Evolutionary conservation across 805 yeast species (phyloP).

Genomic region (Metschnikowia continentalis): DNA sequence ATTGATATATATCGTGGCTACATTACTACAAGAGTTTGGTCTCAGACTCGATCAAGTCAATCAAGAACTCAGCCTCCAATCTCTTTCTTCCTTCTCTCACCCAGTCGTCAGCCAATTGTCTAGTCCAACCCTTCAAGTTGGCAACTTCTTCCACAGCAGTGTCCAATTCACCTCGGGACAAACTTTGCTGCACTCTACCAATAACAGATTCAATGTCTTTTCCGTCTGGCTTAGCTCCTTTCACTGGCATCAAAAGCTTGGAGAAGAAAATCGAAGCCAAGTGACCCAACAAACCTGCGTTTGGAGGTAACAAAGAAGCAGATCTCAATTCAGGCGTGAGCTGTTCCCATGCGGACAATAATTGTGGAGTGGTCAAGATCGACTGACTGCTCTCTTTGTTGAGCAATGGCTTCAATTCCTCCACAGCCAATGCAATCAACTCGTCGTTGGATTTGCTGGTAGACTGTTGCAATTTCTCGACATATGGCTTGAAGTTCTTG

Average conservation of each 20-base stretch:
- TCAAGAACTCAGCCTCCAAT: slow-evolving; percentile 79
- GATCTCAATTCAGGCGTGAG: slow-evolving; percentile 83
- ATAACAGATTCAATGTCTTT: slow-evolving; percentile 85
- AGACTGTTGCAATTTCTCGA: slow-evolving; percentile 31
- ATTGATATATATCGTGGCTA: not conserved
- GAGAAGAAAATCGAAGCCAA: slow-evolving; percentile 75
- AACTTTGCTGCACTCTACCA: slow-evolving; percentile 75
- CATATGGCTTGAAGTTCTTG: slow-evolving; percentile 31
- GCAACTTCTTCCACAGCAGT: slow-evolving; percentile 92
- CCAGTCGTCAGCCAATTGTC: slow-evolving; percentile 90
- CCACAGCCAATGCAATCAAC: slow-evolving; percentile 29
- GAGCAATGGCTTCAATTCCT: slow-evolving; percentile 34
- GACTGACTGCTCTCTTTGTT: slow-evolving; percentile 41
- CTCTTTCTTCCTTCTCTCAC: slow-evolving; percentile 83
- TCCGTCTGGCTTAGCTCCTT: slow-evolving; percentile 70
- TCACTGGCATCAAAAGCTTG: slow-evolving; percentile 67
- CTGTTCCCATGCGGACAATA: slow-evolving; percentile 73
- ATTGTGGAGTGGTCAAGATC: slow-evolving; percentile 72
- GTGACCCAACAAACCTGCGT: slow-evolving; percentile 94
- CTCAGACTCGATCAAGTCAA: slow-evolving; percentile 65
- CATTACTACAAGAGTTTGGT: slow-evolving; percentile 35
- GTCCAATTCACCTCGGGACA: slow-evolving; percentile 72
- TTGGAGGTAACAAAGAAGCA: slow-evolving; percentile 86
- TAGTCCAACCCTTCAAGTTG: slow-evolving; percentile 86
- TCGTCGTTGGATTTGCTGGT: slow-evolving; percentile 28